Conservation (phyloP, 768 basidiomycete species). For the Xanthoconium purpureum region DNA sequence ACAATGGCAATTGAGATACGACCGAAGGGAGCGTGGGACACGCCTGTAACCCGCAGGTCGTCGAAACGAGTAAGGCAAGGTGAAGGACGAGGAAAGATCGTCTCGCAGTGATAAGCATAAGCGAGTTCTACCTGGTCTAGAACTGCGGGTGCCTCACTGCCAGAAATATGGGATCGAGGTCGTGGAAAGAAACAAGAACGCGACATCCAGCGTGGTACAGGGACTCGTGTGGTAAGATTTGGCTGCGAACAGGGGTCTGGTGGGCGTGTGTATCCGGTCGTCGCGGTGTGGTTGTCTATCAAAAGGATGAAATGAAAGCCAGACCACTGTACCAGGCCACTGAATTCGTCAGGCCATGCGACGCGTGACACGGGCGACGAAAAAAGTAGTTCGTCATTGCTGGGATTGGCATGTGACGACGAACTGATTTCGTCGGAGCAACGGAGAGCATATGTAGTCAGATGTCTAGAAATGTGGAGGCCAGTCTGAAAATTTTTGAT, state of each 20-base stretch:
- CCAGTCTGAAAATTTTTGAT: too few relatives aligned
- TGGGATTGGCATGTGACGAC: too few relatives aligned
- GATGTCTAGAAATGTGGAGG: too few relatives aligned
- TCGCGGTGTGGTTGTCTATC: background rate
- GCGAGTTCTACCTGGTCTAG: constrained; percentile 2
- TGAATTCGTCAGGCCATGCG: too few relatives aligned
- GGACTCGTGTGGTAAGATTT: background rate
- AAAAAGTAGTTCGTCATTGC: too few relatives aligned
- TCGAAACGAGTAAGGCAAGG: background rate
- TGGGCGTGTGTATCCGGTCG: background rate
- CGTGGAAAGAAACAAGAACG: background rate
- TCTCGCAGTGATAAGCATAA: constrained; percentile 1
- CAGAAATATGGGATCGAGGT: background rate
- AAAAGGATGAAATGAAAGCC: background rate
- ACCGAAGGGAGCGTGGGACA: background rate
- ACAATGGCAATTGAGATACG: constrained; percentile 3
- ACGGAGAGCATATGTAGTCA: too few relatives aligned
- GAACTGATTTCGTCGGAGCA: too few relatives aligned
- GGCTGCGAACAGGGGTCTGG: constrained; percentile 1
- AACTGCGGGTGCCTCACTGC: background rate
- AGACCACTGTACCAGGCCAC: too few relatives aligned
- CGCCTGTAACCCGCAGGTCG: background rate
- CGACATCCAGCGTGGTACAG: background rate
- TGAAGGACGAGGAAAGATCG: background rate
- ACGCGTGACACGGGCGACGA: too few relatives aligned